Conservation (phyloP, 371 early-diverging fungal genomes). For the Chytridiales sp. region DNA sequence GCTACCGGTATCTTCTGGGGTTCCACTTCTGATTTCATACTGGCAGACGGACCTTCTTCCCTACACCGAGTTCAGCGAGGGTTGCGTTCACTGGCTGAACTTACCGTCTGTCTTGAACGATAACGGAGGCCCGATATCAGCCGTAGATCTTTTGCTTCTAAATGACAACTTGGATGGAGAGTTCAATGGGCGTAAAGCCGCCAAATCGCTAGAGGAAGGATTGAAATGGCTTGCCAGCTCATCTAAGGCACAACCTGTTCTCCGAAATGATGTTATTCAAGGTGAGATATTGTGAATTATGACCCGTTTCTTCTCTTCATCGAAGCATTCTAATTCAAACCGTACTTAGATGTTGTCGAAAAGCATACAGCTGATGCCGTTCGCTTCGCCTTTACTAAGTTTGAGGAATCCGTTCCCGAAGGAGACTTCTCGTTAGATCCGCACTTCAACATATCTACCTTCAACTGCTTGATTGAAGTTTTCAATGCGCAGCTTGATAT, state of each 20-base stretch:
- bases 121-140: constrained; percentile 14
- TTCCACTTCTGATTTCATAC: constrained; percentile 28
- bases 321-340: not conserved
- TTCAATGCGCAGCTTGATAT: constrained; percentile 27
- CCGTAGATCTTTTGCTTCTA: constrained; percentile 1
- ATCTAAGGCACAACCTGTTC: constrained; percentile 1
- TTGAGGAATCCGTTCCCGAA: constrained; percentile 6
- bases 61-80: constrained; percentile 1
- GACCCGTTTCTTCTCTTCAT: not conserved
- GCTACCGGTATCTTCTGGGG: constrained; percentile 19
- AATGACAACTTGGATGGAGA: not conserved
- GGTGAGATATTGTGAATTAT: constrained; percentile 13
- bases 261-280: constrained; percentile 18
- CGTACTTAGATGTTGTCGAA: constrained; percentile 6
- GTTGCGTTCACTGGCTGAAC: not conserved
- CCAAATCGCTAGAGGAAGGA: not conserved
- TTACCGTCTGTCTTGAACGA: constrained; percentile 9
- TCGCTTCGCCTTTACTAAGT: constrained; percentile 8
- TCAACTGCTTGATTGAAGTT: constrained; percentile 31
- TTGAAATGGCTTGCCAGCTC: constrained; percentile 21
- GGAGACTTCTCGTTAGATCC: constrained; percentile 3
- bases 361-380: constrained; percentile 12
- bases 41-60: constrained; percentile 12
- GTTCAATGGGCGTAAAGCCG: constrained; percentile 6
- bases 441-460: constrained; percentile 12